Evolutionary conservation across 2,329 filamentous ascomycete species (phyloP).

Genomic region (Colletotrichum spaethianum): DNA sequence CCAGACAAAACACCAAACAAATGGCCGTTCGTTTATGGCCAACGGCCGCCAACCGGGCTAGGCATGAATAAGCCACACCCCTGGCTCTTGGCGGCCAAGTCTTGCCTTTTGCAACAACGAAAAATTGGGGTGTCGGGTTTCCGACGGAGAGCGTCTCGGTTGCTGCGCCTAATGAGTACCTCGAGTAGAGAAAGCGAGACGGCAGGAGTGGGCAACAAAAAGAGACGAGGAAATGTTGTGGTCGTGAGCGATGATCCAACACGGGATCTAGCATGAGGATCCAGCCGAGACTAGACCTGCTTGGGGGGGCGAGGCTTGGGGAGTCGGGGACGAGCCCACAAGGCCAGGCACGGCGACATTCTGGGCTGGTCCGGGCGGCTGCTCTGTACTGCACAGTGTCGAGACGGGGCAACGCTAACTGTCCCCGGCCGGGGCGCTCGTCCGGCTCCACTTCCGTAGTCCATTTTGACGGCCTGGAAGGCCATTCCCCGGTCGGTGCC

Average conservation of each 20-base stretch:
- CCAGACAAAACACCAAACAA: conserved; percentile 12
- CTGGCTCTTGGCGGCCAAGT: background rate
- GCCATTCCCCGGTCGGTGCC: conserved; percentile 4
- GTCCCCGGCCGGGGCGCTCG: conserved; percentile 9
- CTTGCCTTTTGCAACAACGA: background rate
- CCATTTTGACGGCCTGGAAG: conserved; percentile 4
- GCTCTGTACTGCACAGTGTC: conserved; percentile 17
- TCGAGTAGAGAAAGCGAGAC: background rate
- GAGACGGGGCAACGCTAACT: background rate
- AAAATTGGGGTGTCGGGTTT: background rate
- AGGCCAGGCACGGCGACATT: conserved; percentile 5
- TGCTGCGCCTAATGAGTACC: background rate
- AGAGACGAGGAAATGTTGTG: background rate
- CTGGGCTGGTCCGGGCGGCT: conserved; percentile 26
- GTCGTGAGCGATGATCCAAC: background rate
- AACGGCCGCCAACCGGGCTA: background rate
- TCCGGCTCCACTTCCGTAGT: conserved; percentile 26
- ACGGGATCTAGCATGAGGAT: background rate
- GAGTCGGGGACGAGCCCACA: conserved; percentile 1
- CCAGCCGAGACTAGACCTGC: background rate
- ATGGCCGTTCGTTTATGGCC: background rate
- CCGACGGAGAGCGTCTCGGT: background rate
- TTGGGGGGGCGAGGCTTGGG: background rate
- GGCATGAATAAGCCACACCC: background rate
- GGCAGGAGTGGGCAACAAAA: background rate